Evolutionary conservation across 495 filamentous ascomycete genomes (phyloP), one percentile per base, ranked within the genome.

Genomic region (Chlorociboria aeruginascens): DNA sequence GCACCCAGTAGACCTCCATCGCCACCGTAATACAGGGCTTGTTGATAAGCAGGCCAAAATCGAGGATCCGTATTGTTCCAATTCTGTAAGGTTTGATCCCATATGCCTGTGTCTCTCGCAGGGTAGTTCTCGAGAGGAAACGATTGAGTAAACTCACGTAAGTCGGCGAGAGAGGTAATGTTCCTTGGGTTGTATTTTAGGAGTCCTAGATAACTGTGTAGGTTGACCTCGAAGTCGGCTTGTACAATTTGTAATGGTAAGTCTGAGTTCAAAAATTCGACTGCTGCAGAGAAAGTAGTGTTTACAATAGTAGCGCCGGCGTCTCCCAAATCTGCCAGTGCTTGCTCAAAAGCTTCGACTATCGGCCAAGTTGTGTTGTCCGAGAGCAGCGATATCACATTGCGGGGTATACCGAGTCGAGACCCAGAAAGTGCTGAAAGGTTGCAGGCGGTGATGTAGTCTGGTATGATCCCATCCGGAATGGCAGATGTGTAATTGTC

Each of bases 401-500:
- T 71, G 32, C 63, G 55, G 0, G 70, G 65, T 1, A 73, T 54
- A 32, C 64, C 66, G n/a, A 69, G 39, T 3, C 63, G 56, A 20
- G 53, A 51, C 6, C 63, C 60, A 7, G 43, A 36, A 3, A 66
- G 58, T 12, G 42, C 57, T 16, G 28, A 41, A 14, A 28, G 12
- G 17, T 51, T 51, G 45, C 63, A 69, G 11, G 65, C 62, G 7
- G 59, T 53, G 16, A 65, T 59, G 53, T 73, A 73, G 53, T 71
- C 54, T 2, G 69, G 68, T 25, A 60, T 48, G 29, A 50, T 50
- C 6, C 53, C 40, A 53, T 57, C 63, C 3, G 67, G 69, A 40
- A 67, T 66, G 6, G 64, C 56, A 11, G 46, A 51, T 0, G 66
- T 69, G 57, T 66, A 69, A 49, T 70, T 69, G 54, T 72, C 70